Conservation (phyloP, 2,329 filamentous ascomycete genomes). For the Boeremia lycopersici region DNA sequence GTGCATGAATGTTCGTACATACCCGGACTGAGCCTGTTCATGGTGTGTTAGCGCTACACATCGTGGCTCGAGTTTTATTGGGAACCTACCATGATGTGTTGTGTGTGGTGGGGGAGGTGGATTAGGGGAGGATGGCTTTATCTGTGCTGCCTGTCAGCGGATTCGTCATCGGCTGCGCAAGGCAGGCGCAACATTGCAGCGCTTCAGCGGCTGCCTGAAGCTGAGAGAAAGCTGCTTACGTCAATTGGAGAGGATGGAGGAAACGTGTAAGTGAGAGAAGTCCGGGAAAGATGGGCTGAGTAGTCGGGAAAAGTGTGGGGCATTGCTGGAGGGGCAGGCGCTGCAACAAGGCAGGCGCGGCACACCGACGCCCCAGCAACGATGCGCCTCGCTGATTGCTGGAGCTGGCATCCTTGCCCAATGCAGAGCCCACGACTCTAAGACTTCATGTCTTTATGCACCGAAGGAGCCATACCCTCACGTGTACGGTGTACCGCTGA, state of each 20-base stretch:
- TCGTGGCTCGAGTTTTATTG: not conserved
- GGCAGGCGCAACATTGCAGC: conserved; percentile 15
- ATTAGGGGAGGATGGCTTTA: conserved; percentile 36
- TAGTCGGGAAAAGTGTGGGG: conserved; percentile 31
- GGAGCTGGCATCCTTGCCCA: conserved; percentile 1
- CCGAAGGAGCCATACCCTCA: too few relatives aligned
- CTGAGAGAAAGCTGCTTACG: conserved; percentile 30
- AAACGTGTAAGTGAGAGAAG: conserved; percentile 21
- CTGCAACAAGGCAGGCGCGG: conserved; percentile 17
- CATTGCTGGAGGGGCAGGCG: conserved; percentile 23
- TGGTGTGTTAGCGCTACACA: conserved; percentile 23
- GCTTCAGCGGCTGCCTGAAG: conserved; percentile 24
- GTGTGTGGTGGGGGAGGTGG: conserved; percentile 28
- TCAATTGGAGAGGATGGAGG: conserved; percentile 29
- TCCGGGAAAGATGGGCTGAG: conserved; percentile 26
- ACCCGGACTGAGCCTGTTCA: conserved; percentile 52
- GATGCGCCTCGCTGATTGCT: conserved; percentile 9
- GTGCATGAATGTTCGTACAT: conserved; percentile 36
- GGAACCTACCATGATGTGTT: conserved; percentile 44
- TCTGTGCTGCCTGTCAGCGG: conserved; percentile 46
- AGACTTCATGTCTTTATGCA: not conserved
- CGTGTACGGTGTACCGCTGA: too few relatives aligned
- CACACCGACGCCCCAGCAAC: conserved; percentile 29
- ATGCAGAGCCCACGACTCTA: not conserved
- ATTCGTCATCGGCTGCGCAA: conserved; percentile 38